Base-by-base conservation (phyloP, 1,139 yeast species). In the Yarrowia galli region DNA sequence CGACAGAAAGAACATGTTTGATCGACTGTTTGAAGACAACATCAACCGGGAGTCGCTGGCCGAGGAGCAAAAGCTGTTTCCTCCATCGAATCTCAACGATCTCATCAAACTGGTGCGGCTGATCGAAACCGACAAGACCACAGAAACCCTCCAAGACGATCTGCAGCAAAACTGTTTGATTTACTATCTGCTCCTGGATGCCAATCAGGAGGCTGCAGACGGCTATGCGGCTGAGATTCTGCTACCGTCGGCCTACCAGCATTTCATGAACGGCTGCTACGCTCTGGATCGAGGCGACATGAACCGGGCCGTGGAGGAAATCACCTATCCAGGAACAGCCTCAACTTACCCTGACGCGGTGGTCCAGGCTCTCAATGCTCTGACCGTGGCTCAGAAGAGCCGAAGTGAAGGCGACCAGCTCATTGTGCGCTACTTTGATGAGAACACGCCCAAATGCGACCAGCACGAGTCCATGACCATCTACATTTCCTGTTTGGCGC, bases 1-100 rank as follows among this genome's bases (percentile, higher is more conserved):
- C 1, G 64, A 58, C 42, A 15, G 36, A 16, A 58, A 42, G 15
- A 58, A 58, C 51, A 58, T 58, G 64, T 58, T 58, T 32, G 64
- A 58, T 9, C 38, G 64, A 15, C 51, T 58, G 32, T 58, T 18
- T 3, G 32, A 58, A 16, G 42, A 58, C 51, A 28, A 32, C 10
- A 43, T 58, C 45, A 20, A 18, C 23, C 10, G 15, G 1, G 42
- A 40, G 1, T 9, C 16, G 35, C 25, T 43, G 16, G 28, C 28
- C 1, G 13, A 58, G 8, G 42, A 2, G 3, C 64, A 58, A 16
- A 43, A 32, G n/a, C 51, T 58, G 28, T 58, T 58, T 16, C 64
- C 64, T 1, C 64, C 64, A 3, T 7, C 38, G 10, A 43, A 20
- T 10, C 12, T 18, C 20, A 15, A 25, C 18, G 42, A 43, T 7